A percentile compares a stretch with the other conserved stretches of the same genome.
These are phyloP conservation scores for Linaria vulgaris DNA, from an alignment of 257 asterid genomes.

Conservation along the genomic window DNA sequence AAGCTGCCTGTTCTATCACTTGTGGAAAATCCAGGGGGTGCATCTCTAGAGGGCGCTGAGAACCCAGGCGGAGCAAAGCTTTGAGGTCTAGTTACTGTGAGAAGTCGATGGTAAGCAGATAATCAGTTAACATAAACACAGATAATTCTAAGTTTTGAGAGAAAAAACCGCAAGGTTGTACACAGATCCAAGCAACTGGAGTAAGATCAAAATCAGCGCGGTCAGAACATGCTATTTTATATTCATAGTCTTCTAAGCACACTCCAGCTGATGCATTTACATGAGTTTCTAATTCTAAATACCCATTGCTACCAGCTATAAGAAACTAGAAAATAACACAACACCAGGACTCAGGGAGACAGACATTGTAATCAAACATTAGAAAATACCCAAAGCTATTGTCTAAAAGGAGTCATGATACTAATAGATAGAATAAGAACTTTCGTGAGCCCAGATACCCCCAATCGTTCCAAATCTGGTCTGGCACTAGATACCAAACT, in stretches of 20 bases:
- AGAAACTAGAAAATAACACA: too few species aligned
- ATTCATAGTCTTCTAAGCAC: not conserved
- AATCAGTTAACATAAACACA: conserved; percentile 1
- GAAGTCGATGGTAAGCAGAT: conserved; percentile 17
- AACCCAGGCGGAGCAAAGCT: conserved; percentile 83
- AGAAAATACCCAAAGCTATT: too few species aligned
- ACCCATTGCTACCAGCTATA: not conserved
- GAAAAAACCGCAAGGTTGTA: not conserved
- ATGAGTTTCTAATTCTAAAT: not conserved
- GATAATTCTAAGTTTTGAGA: not conserved
- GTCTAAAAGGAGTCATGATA: too few species aligned
- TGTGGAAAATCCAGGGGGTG: conserved; percentile 80
- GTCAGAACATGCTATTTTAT: not conserved
- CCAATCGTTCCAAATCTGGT: too few species aligned
- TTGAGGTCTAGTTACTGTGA: conserved; percentile 62
- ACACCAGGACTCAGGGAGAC: too few species aligned
- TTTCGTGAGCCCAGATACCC: too few species aligned
- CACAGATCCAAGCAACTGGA: conserved; percentile 4
- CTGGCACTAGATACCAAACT: too few species aligned
- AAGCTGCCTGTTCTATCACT: conserved; percentile 46
- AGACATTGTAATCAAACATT: too few species aligned
- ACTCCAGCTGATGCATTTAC: not conserved
- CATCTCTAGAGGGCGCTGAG: conserved; percentile 64
- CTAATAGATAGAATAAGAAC: too few species aligned
- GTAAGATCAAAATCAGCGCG: not conserved